phyloP scores from a whole-genome alignment of 2,329 filamentous ascomycete species.

The Penicillium sclerotiorum region DNA sequence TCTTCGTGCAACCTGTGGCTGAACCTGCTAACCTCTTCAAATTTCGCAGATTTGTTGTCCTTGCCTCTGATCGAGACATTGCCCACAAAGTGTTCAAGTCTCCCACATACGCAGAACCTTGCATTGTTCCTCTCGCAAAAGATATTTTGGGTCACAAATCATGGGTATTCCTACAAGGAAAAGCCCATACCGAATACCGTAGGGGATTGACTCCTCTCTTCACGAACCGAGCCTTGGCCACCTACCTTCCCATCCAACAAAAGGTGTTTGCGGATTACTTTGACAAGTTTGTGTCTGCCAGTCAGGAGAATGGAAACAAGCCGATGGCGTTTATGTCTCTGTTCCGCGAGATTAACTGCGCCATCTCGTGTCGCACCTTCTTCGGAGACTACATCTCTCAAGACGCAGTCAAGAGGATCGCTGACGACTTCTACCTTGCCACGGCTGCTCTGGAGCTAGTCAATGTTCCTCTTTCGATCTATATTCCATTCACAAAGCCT shows the following conservation, averaged over 20 bases:
- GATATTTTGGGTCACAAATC: slow-evolving; percentile 84
- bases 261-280: slow-evolving; percentile 82
- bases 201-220: slow-evolving; percentile 88
- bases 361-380: slow-evolving; percentile 85
- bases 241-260: slow-evolving; percentile 86
- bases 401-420: slow-evolving; percentile 82
- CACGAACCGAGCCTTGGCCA: slow-evolving; percentile 78
- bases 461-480: slow-evolving; percentile 78
- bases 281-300: slow-evolving; percentile 69
- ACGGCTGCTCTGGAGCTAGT: slow-evolving; percentile 88
- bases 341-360: slow-evolving; percentile 88
- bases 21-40: too few relatives aligned
- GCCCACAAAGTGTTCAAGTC: slow-evolving; percentile 91
- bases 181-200: slow-evolving; percentile 84
- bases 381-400: slow-evolving; percentile 88
- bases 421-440: slow-evolving; percentile 89
- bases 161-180: slow-evolving; percentile 92
- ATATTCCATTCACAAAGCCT: slow-evolving; percentile 82
- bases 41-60: slow-evolving; percentile 93
- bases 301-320: slow-evolving; percentile 64
- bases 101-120: slow-evolving; percentile 80
- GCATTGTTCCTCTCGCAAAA: slow-evolving; percentile 82
- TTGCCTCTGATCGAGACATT: slow-evolving; percentile 86
- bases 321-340: slow-evolving; percentile 78
- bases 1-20: too few relatives aligned